Percentiles rank a stretch among this genome's conserved stretches.
Conservation (phyloP, 2,329 filamentous ascomycete genomes). For the Fusarium bulbicola region DNA sequence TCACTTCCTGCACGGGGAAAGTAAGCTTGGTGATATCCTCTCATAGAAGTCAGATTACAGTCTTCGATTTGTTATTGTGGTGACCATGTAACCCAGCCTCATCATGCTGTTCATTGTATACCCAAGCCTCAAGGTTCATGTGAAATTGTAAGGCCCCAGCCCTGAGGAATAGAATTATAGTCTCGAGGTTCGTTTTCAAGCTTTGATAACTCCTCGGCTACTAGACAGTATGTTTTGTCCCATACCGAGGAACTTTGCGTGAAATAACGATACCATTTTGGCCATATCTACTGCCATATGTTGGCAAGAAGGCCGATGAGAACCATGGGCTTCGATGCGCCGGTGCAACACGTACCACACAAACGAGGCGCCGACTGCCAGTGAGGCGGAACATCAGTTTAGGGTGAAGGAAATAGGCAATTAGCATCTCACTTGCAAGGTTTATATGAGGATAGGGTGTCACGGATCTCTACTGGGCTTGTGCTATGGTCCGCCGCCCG, state of each 20-base stretch:
- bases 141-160: background rate
- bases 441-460: constrained; percentile 22
- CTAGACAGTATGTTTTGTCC: background rate
- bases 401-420: constrained; percentile 9
- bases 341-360: background rate
- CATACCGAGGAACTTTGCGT: background rate
- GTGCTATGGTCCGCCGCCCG: constrained; percentile 27
- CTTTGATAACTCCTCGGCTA: background rate
- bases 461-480: constrained; percentile 38
- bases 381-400: background rate
- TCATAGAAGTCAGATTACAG: background rate
- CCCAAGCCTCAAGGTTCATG: background rate
- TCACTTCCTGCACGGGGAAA: background rate
- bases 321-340: background rate
- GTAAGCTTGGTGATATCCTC: background rate
- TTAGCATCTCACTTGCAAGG: constrained; percentile 3
- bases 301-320: background rate
- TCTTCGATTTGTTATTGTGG: background rate
- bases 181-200: background rate
- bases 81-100: background rate
- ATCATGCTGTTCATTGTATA: background rate
- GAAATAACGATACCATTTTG: background rate
- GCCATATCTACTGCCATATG: background rate
- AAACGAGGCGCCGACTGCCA: background rate
- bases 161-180: background rate